These are phyloP conservation scores for Rhodamnia rubescens DNA, from an alignment of 345 rosid genomes.

Conservation along the genomic window DNA sequence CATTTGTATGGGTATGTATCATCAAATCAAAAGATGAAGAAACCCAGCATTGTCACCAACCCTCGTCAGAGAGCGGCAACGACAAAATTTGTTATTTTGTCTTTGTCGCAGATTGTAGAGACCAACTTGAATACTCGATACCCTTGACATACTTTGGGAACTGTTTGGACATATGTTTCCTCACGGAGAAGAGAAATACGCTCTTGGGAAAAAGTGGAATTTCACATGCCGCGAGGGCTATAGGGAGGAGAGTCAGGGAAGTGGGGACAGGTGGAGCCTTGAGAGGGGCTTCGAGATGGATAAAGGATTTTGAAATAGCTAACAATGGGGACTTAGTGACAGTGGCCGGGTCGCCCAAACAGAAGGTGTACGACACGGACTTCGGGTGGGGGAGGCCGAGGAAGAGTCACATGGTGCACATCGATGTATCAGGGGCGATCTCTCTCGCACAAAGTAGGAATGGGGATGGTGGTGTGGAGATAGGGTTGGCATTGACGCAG, in stretches of 20 bases:
- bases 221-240: conserved; percentile 16
- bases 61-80: neutral
- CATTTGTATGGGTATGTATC: neutral
- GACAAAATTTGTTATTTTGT: neutral
- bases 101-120: conserved; percentile 1
- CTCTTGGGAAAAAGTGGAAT: conserved; percentile 19
- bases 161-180: conserved; percentile 7
- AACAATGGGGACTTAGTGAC: neutral
- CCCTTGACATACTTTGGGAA: conserved; percentile 26
- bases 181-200: conserved; percentile 1
- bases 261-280: conserved; percentile 1
- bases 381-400: conserved; percentile 34
- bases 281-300: conserved; percentile 8
- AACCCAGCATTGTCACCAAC: neutral
- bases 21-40: neutral
- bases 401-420: conserved; percentile 16
- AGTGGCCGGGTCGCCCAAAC: conserved; percentile 18
- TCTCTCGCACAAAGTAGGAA: conserved; percentile 6
- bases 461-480: conserved; percentile 17
- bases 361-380: conserved; percentile 10
- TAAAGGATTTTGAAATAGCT: neutral
- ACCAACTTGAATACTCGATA: neutral
- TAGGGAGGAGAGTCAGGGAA: conserved; percentile 12
- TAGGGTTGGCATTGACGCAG: conserved; percentile 10
- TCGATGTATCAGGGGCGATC: neutral